Percentiles rank a stretch among this genome's conserved stretches.
phyloP scores from a whole-genome alignment of 257 asterid species.

The Nicotiana sylvestris region DNA sequence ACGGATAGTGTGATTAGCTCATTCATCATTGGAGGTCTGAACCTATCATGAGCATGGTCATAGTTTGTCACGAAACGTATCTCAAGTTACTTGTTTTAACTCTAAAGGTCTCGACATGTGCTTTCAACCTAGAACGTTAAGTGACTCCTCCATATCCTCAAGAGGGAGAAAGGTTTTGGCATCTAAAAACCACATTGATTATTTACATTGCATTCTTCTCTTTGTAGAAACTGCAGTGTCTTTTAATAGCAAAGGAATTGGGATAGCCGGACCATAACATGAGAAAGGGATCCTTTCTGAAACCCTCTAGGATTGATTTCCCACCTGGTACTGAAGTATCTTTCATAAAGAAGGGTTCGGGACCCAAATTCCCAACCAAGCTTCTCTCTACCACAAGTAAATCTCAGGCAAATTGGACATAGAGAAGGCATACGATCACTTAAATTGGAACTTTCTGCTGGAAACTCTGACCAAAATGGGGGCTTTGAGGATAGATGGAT shows the following conservation, averaged over 20 bases:
- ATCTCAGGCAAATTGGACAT: too few species aligned
- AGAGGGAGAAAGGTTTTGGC: background rate
- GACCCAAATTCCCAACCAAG: background rate
- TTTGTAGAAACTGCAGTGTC: background rate
- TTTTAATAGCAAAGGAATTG: background rate
- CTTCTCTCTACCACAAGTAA: too few species aligned
- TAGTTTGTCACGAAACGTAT: background rate
- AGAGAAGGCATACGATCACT: too few species aligned
- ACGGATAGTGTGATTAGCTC: background rate
- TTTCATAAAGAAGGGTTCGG: background rate
- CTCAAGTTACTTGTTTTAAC: background rate
- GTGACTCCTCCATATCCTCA: background rate
- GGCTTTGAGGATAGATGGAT: too few species aligned
- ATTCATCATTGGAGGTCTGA: background rate
- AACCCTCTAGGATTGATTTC: background rate
- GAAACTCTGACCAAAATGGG: too few species aligned
- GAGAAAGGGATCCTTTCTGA: background rate
- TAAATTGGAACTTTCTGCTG: too few species aligned
- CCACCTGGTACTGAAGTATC: constrained; percentile 1
- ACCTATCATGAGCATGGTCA: background rate
- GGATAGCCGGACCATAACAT: background rate
- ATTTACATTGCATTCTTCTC: background rate
- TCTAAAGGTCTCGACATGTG: background rate
- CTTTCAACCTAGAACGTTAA: background rate
- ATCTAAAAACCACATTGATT: constrained; percentile 7